These are phyloP conservation scores for Mycena epipterygia DNA, from an alignment of 768 basidiomycete genomes.

Conservation along the genomic window DNA sequence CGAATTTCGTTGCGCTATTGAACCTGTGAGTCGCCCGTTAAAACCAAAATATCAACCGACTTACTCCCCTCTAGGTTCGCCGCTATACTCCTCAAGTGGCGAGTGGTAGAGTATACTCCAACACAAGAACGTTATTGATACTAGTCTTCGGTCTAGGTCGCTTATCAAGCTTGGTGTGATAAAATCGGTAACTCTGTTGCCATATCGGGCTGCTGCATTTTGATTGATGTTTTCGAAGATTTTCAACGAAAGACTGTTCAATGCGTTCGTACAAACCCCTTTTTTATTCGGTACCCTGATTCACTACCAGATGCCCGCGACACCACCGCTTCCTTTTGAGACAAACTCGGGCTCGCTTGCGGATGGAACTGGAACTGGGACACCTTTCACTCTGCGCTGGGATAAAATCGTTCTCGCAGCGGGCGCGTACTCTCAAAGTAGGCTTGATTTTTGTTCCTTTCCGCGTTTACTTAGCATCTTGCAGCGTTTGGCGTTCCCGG, in stretches of 20 bases:
- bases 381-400: conserved; percentile 72
- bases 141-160: conserved; percentile 54
- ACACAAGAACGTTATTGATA: not conserved
- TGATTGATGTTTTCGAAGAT: conserved; percentile 52
- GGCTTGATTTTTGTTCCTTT: conserved; percentile 30
- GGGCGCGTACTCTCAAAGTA: conserved; percentile 89
- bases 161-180: conserved; percentile 86
- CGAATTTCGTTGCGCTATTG: conserved; percentile 84
- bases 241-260: conserved; percentile 70
- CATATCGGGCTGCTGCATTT: not conserved
- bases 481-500: conserved; percentile 80
- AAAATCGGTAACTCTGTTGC: conserved; percentile 62
- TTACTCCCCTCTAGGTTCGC: conserved; percentile 56
- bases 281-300: not conserved
- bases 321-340: conserved; percentile 56
- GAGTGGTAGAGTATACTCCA: conserved; percentile 35
- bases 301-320: conserved; percentile 70
- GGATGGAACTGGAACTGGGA: conserved; percentile 36
- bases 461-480: conserved; percentile 19
- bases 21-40: conserved; percentile 68
- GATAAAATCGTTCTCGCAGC: conserved; percentile 90
- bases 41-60: not conserved
- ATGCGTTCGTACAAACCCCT: conserved; percentile 61
- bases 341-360: conserved; percentile 21
- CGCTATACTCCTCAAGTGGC: conserved; percentile 70